phyloP scores from a whole-genome alignment of 1,284 basidiomycete genomes.

The Pyrrhoderma lamaoense region DNA sequence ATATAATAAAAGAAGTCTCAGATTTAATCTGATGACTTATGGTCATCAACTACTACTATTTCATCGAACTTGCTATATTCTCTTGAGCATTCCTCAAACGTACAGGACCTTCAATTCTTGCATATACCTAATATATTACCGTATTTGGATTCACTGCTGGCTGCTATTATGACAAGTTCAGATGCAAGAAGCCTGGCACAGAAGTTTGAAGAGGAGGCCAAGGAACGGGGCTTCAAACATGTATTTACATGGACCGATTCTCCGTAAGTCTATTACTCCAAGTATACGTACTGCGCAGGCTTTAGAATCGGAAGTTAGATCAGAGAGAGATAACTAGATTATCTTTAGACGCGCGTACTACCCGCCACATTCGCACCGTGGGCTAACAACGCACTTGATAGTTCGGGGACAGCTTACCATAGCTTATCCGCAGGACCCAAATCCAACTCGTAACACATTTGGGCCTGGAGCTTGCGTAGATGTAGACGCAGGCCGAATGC shows the following conservation, averaged over 20 bases:
- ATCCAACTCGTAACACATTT: slow-evolving; percentile 25
- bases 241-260: slow-evolving; percentile 30
- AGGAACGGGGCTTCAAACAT: slow-evolving; percentile 27
- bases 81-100: no score
- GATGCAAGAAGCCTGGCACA: not conserved
- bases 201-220: slow-evolving; percentile 20
- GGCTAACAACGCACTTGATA: slow-evolving; percentile 28
- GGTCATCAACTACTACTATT: no score
- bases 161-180: no score
- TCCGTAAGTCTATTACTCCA: slow-evolving; percentile 23
- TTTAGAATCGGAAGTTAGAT: not conserved
- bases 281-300: not conserved
- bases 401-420: slow-evolving; percentile 27
- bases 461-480: slow-evolving; percentile 29
- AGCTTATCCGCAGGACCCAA: slow-evolving; percentile 24
- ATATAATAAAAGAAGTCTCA: no score
- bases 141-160: no score
- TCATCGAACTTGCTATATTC: no score
- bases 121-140: no score
- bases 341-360: slow-evolving; percentile 25
- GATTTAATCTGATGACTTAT: no score
- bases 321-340: not conserved
- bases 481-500: slow-evolving; percentile 26
- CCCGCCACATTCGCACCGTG: slow-evolving; percentile 26
- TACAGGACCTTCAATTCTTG: no score